phyloP scores from a whole-genome alignment of 1,284 basidiomycete species.

The Ceraceosorus guamensis region DNA sequence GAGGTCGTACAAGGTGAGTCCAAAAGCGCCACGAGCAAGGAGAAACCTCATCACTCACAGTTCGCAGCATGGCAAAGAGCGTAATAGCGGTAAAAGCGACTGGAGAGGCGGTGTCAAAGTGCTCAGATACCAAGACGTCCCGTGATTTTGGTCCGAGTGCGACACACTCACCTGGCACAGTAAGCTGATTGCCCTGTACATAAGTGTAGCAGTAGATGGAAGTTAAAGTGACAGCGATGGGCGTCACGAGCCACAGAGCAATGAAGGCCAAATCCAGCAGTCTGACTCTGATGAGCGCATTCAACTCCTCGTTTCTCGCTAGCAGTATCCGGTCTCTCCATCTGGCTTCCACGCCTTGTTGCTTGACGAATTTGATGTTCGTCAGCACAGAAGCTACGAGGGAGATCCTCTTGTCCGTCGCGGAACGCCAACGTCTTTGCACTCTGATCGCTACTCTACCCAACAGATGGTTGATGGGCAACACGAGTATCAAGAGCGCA shows the following conservation, averaged over 20 bases:
- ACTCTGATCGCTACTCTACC: conserved; percentile 61
- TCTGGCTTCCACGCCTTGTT: conserved; percentile 20
- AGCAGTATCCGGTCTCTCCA: conserved; percentile 30
- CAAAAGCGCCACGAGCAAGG: too few relatives aligned
- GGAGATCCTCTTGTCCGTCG: conserved; percentile 75
- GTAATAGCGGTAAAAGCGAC: conserved; percentile 28
- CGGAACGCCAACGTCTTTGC: conserved; percentile 63
- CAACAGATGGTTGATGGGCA: conserved; percentile 57
- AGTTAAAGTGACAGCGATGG: conserved; percentile 1
- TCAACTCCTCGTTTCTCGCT: conserved; percentile 40
- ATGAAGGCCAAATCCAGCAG: conserved; percentile 18
- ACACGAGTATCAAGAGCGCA: conserved; percentile 13
- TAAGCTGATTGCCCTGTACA: conserved; percentile 18
- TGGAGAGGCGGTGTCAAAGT: not conserved
- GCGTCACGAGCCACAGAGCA: conserved; percentile 12
- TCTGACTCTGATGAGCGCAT: conserved; percentile 18
- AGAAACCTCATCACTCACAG: too few relatives aligned
- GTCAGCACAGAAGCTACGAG: conserved; percentile 68
- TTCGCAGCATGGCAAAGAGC: conserved; percentile 29
- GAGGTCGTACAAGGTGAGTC: too few relatives aligned
- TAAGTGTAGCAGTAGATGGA: conserved; percentile 28
- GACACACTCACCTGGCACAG: conserved; percentile 10
- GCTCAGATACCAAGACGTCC: not conserved
- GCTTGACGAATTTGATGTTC: conserved; percentile 73
- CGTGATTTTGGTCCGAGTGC: not conserved